Evolutionary conservation across 2,329 filamentous ascomycete genomes (phyloP), one percentile per base, ranked within the genome.

Genomic region (Coniochaeta sp.): DNA sequence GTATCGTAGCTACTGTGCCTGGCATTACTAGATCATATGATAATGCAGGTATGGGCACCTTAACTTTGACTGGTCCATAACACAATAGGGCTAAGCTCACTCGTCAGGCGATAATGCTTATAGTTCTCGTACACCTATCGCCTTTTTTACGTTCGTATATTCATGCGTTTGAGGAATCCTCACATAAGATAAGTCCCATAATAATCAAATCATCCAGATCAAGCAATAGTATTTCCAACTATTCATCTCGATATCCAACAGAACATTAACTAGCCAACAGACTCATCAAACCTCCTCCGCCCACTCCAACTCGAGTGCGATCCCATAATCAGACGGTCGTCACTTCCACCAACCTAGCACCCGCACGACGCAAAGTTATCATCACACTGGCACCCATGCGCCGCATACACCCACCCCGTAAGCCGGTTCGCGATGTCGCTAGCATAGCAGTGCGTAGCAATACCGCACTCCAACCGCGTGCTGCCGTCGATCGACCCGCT

Each of bases 381-480:
- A 30, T 57, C 55, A 19, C 55, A 57, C 3, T 30, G 28, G 16
- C 55, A 57, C 34, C 55, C 55, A 57, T 57, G 55, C 3, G 34
- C 34, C 44, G 55, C 55, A 19, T 44, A 42, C 14, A 57, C 55
- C 55, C 55, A 57, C 3, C 55, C 55, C 2, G 55, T 57, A n/a
- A 57, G 38, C 14, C 55, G n/a, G 17, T 75, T 81, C 55, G 81
- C 80, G 63, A 83, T 71, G 62, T 83, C 81, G 19, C 71, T 74
- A 9, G 75, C 72, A 66, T 84, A 84, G 71, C 79, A 82, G 62
- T 75, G 73, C 19, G 79, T 80, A 34, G 73, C 75, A 66, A 78
- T 71, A 52, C 76, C 76, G 59, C 72, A 70, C 44, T 74, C 71
- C 7, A 77, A 67, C 62, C 78, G 72, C 6, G 59, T 61, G 40